A percentile compares a stretch with the other conserved stretches of the same genome.
These are phyloP conservation scores for Fagus sylvatica DNA, from an alignment of 306 rosid species.

Conservation along the genomic window DNA sequence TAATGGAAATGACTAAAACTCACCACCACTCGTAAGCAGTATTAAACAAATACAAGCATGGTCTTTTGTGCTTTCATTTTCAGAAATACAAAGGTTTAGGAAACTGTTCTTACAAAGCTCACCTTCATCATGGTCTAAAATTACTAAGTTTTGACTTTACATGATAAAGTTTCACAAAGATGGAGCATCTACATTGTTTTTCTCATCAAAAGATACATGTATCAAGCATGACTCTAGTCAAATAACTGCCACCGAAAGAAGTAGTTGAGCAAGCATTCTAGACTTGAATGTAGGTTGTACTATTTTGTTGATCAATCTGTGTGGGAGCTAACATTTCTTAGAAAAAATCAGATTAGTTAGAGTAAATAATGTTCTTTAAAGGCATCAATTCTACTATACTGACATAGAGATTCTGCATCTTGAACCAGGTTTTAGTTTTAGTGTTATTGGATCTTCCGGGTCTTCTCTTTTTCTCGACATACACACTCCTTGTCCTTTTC, in stretches of 20 bases:
- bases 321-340: too few relatives aligned
- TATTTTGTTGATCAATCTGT: too few relatives aligned
- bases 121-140: not conserved
- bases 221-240: too few relatives aligned
- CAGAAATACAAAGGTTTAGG: not conserved
- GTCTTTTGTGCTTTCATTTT: not conserved
- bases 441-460: constrained; percentile 84
- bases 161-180: too few relatives aligned
- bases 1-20: not conserved
- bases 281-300: too few relatives aligned
- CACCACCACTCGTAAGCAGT: not conserved
- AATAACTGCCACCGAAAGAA: too few relatives aligned
- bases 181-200: too few relatives aligned
- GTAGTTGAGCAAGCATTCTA: too few relatives aligned
- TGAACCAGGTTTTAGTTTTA: constrained; percentile 64
- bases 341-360: not conserved
- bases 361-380: not conserved
- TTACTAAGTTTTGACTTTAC: not conserved
- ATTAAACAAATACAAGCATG: not conserved
- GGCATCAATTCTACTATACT: constrained; percentile 11
- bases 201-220: too few relatives aligned
- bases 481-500: constrained; percentile 88
- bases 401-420: constrained; percentile 29
- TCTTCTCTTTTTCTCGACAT: constrained; percentile 85
- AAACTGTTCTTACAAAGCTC: not conserved